Percentiles rank a stretch among this genome's conserved stretches.
Conservation (phyloP, 345 rosid species). For the Linum trigynum region DNA sequence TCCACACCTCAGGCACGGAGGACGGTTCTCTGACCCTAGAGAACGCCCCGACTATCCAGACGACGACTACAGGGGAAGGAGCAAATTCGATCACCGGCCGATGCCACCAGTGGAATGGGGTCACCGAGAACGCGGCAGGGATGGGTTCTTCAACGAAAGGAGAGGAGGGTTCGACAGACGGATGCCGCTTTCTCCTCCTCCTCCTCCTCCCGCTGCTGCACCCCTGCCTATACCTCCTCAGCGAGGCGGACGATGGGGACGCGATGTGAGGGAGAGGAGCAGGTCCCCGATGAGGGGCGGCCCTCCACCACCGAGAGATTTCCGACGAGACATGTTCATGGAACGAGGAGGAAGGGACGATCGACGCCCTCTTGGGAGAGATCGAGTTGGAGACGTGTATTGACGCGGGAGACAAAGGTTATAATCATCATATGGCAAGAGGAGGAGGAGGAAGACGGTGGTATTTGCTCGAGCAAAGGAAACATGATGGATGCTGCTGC, state of each 20-base stretch:
- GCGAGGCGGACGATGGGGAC: slow-evolving; percentile 49
- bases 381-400: slow-evolving; percentile 45
- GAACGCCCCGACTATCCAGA: slow-evolving; percentile 47
- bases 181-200: slow-evolving; percentile 31
- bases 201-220: slow-evolving; percentile 20
- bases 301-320: slow-evolving; percentile 34
- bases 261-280: slow-evolving; percentile 63
- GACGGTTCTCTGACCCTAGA: slow-evolving; percentile 48
- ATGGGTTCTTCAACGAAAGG: slow-evolving; percentile 39
- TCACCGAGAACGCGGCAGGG: slow-evolving; percentile 53
- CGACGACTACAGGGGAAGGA: slow-evolving; percentile 49
- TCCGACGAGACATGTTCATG: slow-evolving; percentile 43
- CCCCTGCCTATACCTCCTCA: slow-evolving; percentile 18
- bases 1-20: slow-evolving; percentile 56
- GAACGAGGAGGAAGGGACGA: slow-evolving; percentile 55
- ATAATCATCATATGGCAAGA: no score
- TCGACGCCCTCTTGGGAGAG: slow-evolving; percentile 37
- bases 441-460: no score
- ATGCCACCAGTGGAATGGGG: slow-evolving; percentile 38
- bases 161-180: slow-evolving; percentile 43
- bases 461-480: no score
- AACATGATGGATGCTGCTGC: no score
- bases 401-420: neutral
- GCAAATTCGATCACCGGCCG: slow-evolving; percentile 44
- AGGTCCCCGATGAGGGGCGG: slow-evolving; percentile 56